Evolutionary conservation across 208 protist genomes (phyloP).

Genomic region (Acanthamoeba royreba): DNA sequence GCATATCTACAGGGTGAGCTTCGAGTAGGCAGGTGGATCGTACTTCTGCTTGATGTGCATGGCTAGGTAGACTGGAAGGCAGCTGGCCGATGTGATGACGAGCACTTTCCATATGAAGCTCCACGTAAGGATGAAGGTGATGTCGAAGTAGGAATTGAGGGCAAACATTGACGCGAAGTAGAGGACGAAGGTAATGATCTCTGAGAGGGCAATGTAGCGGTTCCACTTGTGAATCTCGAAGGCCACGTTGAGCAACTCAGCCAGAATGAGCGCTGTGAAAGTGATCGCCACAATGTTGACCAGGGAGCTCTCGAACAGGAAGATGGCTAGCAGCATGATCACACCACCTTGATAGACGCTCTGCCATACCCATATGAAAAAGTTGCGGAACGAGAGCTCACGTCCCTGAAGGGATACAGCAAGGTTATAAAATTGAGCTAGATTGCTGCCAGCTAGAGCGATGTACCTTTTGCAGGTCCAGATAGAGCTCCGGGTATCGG

Average conservation of each 20-base stretch:
- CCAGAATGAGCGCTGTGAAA: slow-evolving; percentile 96
- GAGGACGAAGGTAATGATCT: slow-evolving; percentile 86
- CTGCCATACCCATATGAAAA: slow-evolving; percentile 83
- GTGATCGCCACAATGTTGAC: slow-evolving; percentile 96
- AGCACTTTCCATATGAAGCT: slow-evolving; percentile 86
- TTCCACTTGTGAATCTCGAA: slow-evolving; percentile 89
- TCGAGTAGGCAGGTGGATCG: slow-evolving; percentile 76
- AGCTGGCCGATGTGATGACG: slow-evolving; percentile 63
- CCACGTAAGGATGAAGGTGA: slow-evolving; percentile 89
- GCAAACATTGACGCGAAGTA: slow-evolving; percentile 91
- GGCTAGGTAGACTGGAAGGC: slow-evolving; percentile 71
- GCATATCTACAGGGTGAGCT: slow-evolving; percentile 57
- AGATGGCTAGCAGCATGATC: slow-evolving; percentile 94
- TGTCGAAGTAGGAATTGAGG: slow-evolving; percentile 89
- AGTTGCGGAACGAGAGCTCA: slow-evolving; percentile 80
- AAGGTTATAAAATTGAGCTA: background rate
- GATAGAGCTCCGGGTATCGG: slow-evolving; percentile 96
- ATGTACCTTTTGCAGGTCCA: slow-evolving; percentile 94
- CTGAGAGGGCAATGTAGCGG: slow-evolving; percentile 84
- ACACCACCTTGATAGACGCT: slow-evolving; percentile 85
- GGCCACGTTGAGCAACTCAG: slow-evolving; percentile 94
- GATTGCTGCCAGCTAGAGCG: slow-evolving; percentile 81
- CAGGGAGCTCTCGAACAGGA: slow-evolving; percentile 92
- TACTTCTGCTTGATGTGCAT: slow-evolving; percentile 72
- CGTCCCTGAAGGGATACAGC: too few species aligned